phyloP scores from a whole-genome alignment of 345 rosid genomes.

The Gossypium longicalyx region DNA sequence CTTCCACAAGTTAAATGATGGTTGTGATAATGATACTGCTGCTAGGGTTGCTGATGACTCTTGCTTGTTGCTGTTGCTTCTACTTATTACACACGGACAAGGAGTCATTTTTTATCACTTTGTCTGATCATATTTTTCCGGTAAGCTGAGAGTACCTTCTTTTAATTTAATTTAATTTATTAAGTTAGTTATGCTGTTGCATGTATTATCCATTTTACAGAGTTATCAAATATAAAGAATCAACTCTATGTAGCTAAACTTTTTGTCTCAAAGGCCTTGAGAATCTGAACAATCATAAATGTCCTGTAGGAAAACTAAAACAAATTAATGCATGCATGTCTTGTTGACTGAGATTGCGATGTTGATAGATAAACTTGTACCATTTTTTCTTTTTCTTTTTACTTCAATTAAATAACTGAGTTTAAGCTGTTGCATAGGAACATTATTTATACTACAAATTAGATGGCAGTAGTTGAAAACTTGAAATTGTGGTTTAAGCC shows the following conservation, averaged over 20 bases:
- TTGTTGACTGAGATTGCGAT: constrained; percentile 12
- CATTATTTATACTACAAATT: not conserved
- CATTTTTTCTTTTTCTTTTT: not conserved
- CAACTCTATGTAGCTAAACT: constrained; percentile 20
- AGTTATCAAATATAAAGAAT: constrained; percentile 15
- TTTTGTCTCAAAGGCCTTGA: constrained; percentile 4
- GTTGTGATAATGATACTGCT: not conserved
- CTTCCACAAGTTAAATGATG: not conserved
- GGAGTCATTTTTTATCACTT: not conserved
- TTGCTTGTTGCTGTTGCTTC: not conserved
- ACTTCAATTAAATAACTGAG: no score
- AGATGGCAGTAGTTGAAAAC: constrained; percentile 1
- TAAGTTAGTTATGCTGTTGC: constrained; percentile 20
- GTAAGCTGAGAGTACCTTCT: constrained; percentile 7
- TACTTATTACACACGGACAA: not conserved
- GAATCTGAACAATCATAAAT: not conserved
- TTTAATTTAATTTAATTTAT: not conserved
- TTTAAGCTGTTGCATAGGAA: no score
- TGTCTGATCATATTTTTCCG: not conserved
- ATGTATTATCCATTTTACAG: not conserved
- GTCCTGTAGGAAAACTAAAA: not conserved
- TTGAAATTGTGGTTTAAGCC: not conserved
- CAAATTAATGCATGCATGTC: constrained; percentile 9
- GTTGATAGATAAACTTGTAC: constrained; percentile 12
- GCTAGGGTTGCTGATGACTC: not conserved